Conservation (phyloP, 2,329 filamentous ascomycete species). For the Torrubiella hemipterigena region DNA sequence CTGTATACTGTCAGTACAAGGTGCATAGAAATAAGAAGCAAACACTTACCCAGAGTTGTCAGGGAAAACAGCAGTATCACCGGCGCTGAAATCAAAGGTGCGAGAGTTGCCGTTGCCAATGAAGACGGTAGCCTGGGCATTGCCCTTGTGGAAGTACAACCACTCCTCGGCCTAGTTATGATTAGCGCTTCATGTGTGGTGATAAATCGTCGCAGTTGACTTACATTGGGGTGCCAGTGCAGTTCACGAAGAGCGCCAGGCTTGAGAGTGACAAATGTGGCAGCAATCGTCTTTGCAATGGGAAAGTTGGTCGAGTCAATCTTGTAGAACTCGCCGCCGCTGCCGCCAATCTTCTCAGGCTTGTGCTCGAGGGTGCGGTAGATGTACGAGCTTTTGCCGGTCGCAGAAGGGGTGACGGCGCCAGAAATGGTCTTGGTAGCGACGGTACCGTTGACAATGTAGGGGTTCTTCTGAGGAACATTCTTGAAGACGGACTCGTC, state of each 20-base stretch:
- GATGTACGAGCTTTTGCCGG: slow-evolving; percentile 48
- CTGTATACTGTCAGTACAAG: no score
- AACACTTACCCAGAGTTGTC: slow-evolving; percentile 42
- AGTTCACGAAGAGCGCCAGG: slow-evolving; percentile 52
- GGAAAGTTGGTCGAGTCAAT: slow-evolving; percentile 59
- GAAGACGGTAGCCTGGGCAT: slow-evolving; percentile 51
- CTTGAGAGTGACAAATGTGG: slow-evolving; percentile 50
- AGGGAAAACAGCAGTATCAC: slow-evolving; percentile 58
- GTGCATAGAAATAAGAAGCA: no score
- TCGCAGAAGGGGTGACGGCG: slow-evolving; percentile 31
- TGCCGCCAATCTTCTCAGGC: slow-evolving; percentile 44
- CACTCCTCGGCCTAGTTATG: slow-evolving; percentile 55
- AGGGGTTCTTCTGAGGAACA: slow-evolving; percentile 45
- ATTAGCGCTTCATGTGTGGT: background rate
- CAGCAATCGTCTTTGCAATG: slow-evolving; percentile 51
- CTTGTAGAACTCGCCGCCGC: slow-evolving; percentile 49
- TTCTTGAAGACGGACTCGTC: slow-evolving; percentile 45
- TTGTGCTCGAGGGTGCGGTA: slow-evolving; percentile 46
- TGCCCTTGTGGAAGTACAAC: slow-evolving; percentile 57
- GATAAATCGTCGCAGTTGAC: slow-evolving; percentile 9
- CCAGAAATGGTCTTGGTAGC: slow-evolving; percentile 26
- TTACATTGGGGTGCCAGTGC: slow-evolving; percentile 58
- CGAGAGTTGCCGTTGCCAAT: slow-evolving; percentile 47
- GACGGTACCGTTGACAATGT: slow-evolving; percentile 47
- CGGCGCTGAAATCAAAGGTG: slow-evolving; percentile 54